A percentile compares a stretch with the other conserved stretches of the same genome.
phyloP scores from a whole-genome alignment of 148 eudicot genomes.

The Heliamphora exappendiculata region DNA sequence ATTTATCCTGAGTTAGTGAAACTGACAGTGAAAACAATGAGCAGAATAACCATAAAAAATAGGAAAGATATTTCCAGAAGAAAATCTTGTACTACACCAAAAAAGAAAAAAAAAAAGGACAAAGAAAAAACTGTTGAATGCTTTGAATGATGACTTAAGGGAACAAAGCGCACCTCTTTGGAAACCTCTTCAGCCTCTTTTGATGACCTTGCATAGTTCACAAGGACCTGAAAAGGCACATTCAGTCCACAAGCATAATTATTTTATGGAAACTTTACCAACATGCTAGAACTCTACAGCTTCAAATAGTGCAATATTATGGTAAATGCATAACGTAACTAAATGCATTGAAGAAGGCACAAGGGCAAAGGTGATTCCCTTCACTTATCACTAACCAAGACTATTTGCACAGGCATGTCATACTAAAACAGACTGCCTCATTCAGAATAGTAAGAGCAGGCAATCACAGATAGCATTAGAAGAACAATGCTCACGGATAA shows the following conservation, averaged over 20 bases:
- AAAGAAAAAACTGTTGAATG: conserved; percentile 9
- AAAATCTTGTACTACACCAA: too few species aligned
- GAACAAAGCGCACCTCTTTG: conserved; percentile 26
- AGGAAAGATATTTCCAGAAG: too few species aligned
- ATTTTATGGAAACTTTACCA: not conserved
- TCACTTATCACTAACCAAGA: not conserved
- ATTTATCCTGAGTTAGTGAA: too few species aligned
- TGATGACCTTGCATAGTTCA: conserved; percentile 50
- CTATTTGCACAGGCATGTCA: not conserved
- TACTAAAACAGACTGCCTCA: not conserved
- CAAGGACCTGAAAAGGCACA: conserved; percentile 13
- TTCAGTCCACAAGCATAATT: not conserved
- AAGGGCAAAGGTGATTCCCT: not conserved
- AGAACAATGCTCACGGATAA: not conserved
- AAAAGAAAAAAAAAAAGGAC: too few species aligned
- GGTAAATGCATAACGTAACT: too few species aligned
- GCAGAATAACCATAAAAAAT: too few species aligned
- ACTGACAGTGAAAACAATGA: too few species aligned
- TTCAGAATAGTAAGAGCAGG: not conserved
- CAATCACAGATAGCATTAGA: not conserved
- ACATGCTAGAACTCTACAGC: not conserved
- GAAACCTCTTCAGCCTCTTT: conserved; percentile 63
- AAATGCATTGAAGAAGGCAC: not conserved
- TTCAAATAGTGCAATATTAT: too few species aligned
- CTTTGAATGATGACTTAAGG: not conserved